Evolutionary conservation across 176 grass and related monocot species (phyloP).

Genomic region (Juncus effusus): DNA sequence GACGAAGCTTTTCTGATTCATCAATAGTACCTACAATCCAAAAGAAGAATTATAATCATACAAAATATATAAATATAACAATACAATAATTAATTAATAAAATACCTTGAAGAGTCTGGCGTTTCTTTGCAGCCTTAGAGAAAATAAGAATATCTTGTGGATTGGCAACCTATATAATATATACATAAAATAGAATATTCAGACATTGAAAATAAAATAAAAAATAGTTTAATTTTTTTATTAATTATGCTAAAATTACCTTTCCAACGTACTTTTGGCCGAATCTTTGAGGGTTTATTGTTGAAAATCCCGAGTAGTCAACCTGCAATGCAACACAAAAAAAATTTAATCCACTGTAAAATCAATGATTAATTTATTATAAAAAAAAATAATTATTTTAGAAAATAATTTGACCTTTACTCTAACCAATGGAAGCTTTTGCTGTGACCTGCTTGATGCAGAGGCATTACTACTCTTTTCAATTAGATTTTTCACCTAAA

Average conservation of each 20-base stretch:
- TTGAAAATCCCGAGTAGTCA: slow-evolving; percentile 46
- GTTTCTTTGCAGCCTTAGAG: slow-evolving; percentile 48
- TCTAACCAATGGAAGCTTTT: slow-evolving; percentile 68
- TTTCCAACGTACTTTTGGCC: slow-evolving; percentile 82
- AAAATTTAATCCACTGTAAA: slow-evolving; percentile 3
- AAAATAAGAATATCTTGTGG: slow-evolving; percentile 73
- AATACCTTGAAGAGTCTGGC: slow-evolving; percentile 40
- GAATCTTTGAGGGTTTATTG: slow-evolving; percentile 66
- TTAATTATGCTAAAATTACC: slow-evolving; percentile 33
- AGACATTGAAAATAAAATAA: background rate
- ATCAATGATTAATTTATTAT: slow-evolving; percentile 4
- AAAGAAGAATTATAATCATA: slow-evolving; percentile 15
- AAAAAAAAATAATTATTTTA: slow-evolving; percentile 4
- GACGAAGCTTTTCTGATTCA: slow-evolving; percentile 34
- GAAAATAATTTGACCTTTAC: slow-evolving; percentile 54
- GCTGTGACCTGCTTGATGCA: slow-evolving; percentile 30
- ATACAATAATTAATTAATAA: slow-evolving; percentile 16
- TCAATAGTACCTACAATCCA: slow-evolving; percentile 49
- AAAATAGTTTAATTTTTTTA: slow-evolving; percentile 20
- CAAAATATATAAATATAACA: slow-evolving; percentile 13
- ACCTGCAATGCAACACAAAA: slow-evolving; percentile 41
- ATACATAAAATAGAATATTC: slow-evolving; percentile 26
- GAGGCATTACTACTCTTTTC: slow-evolving; percentile 42
- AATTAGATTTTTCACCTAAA: slow-evolving; percentile 70
- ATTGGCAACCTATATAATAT: slow-evolving; percentile 64